Evolutionary conservation across 2,329 filamentous ascomycete genomes (phyloP).

Genomic region (Cordyceps farinosa): DNA sequence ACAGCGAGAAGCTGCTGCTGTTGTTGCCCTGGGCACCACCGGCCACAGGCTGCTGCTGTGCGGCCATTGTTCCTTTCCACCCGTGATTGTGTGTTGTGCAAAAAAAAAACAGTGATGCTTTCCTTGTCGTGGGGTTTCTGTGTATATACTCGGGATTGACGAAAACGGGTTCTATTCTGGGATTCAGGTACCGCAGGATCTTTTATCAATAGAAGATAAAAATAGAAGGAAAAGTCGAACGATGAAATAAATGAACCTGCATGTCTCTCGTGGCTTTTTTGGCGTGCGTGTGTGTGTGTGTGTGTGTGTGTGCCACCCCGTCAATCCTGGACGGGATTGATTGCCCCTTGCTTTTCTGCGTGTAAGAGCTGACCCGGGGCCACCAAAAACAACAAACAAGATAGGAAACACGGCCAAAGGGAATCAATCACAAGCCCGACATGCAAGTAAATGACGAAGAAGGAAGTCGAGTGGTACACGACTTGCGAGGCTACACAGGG

Average conservation of each 20-base stretch:
- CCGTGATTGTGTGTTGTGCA: neutral
- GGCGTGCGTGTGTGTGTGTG: neutral
- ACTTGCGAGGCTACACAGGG: constrained; percentile 6
- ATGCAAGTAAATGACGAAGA: neutral
- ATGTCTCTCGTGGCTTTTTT: neutral
- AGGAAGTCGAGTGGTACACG: neutral
- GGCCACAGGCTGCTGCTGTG: constrained; percentile 29
- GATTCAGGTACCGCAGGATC: neutral
- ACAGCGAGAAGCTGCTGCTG: constrained; percentile 51
- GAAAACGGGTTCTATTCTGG: neutral
- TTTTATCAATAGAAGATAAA: neutral
- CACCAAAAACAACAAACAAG: neutral
- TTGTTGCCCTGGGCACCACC: constrained; percentile 24
- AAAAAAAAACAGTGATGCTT: neutral
- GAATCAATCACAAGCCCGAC: neutral
- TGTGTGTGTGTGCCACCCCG: neutral
- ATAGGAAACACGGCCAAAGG: neutral
- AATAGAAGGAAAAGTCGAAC: neutral
- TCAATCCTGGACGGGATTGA: neutral
- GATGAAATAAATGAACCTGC: neutral
- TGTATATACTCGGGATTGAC: neutral
- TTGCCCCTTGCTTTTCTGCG: no score
- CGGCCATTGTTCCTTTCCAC: constrained; percentile 33
- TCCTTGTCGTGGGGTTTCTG: neutral
- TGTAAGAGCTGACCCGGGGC: neutral